phyloP scores from a whole-genome alignment of 345 rosid genomes.

The Iberis pinnata region DNA sequence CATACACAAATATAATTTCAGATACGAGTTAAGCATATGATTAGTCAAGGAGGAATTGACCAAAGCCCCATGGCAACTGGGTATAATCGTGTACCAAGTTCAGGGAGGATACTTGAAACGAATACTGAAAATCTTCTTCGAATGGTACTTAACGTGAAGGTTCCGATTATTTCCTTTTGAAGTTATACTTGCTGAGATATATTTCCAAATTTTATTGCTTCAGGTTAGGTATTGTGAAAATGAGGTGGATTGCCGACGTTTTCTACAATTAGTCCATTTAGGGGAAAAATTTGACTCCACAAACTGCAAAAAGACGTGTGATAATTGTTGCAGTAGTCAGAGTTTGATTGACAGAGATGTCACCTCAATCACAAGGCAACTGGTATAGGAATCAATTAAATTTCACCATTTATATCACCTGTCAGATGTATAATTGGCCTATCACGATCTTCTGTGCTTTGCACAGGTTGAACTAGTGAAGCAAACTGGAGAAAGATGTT shows the following conservation, averaged over 20 bases:
- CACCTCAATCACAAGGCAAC: conserved; percentile 67
- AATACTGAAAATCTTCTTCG: conserved; percentile 83
- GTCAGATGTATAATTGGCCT: conserved; percentile 6
- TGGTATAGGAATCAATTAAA: conserved; percentile 43
- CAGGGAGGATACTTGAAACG: conserved; percentile 78
- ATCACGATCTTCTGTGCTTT: conserved; percentile 12
- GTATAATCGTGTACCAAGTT: conserved; percentile 49
- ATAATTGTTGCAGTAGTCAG: conserved; percentile 68
- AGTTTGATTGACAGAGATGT: conserved; percentile 75
- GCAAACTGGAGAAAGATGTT: conserved; percentile 63
- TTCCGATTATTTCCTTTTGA: neutral
- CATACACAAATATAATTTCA: conserved; percentile 33
- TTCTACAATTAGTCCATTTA: conserved; percentile 79
- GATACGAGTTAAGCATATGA: conserved; percentile 96
- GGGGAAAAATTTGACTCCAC: conserved; percentile 79
- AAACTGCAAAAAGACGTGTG: conserved; percentile 78
- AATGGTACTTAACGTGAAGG: conserved; percentile 47
- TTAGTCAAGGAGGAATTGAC: conserved; percentile 75
- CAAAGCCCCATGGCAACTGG: conserved; percentile 65
- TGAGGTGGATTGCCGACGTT: conserved; percentile 91
- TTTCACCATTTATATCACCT: conserved; percentile 6
- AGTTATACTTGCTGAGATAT: conserved; percentile 11
- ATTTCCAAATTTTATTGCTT: conserved; percentile 26
- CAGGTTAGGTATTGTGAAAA: conserved; percentile 96
- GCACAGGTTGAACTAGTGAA: conserved; percentile 83